Percentiles rank a stretch among this genome's conserved stretches.
phyloP scores from a whole-genome alignment of 208 protist species.

The Leishmania turanica region DNA sequence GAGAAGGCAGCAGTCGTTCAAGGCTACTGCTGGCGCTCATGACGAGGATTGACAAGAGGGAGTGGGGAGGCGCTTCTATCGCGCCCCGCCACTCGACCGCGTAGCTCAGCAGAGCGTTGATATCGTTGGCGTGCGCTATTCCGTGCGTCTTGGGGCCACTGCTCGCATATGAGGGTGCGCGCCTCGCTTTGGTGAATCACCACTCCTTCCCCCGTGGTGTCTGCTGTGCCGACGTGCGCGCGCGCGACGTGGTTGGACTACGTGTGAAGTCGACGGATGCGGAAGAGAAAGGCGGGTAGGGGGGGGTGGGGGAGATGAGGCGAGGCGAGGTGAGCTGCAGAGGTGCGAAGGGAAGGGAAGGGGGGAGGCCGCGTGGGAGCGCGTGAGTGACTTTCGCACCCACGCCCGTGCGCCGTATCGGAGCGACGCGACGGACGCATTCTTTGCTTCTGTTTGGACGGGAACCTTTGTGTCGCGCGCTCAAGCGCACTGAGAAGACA shows the following conservation, averaged over 20 bases:
- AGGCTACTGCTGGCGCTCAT: constrained; percentile 24
- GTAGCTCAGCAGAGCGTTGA: not conserved
- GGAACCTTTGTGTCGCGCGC: not conserved
- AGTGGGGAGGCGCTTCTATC: not conserved
- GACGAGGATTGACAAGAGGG: not conserved
- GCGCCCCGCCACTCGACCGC: not conserved
- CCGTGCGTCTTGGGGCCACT: not conserved
- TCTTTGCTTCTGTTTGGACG: not conserved
- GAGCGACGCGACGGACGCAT: not conserved
- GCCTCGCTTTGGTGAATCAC: not conserved
- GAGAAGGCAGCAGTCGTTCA: constrained; percentile 49
- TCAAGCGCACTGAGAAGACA: not conserved
- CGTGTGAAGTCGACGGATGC: not conserved
- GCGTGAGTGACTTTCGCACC: not conserved
- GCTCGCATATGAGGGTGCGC: not conserved
- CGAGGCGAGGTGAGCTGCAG: not conserved
- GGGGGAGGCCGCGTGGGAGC: not conserved
- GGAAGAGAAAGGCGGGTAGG: not conserved
- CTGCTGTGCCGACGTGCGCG: not conserved
- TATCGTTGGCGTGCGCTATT: not conserved
- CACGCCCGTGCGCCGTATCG: not conserved
- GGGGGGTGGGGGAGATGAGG: not conserved
- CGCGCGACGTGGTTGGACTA: not conserved
- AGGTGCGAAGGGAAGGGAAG: not conserved
- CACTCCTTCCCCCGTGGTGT: not conserved